Evolutionary conservation across 805 yeast species (phyloP).

Genomic region (Nakazawaea sp.): DNA sequence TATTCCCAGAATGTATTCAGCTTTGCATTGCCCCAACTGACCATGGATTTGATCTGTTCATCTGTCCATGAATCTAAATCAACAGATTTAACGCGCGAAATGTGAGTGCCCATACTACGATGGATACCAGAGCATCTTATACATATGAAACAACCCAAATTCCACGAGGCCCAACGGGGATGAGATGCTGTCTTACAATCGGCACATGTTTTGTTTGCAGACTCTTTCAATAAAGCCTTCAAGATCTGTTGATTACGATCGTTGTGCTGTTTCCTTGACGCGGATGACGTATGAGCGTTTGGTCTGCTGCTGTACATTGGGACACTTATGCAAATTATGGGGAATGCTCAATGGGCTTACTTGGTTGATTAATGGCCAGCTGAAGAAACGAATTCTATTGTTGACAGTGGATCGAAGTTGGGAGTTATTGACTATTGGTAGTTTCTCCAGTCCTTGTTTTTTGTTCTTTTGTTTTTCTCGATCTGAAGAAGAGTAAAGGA

Average conservation of each 20-base stretch:
- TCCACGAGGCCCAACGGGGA: slow-evolving; percentile 99
- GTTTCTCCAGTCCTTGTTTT: too few species aligned
- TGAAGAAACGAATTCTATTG: too few species aligned
- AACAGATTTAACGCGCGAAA: slow-evolving; percentile 85
- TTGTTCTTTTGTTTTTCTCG: background rate
- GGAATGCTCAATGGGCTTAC: too few species aligned
- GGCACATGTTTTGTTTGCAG: slow-evolving; percentile 73
- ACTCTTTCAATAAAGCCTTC: slow-evolving; percentile 68
- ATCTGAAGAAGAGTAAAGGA: background rate
- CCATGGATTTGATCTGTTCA: slow-evolving; percentile 77
- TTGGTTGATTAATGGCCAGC: too few species aligned
- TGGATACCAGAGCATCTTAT: slow-evolving; percentile 96
- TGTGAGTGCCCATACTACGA: slow-evolving; percentile 92
- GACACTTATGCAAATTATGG: too few species aligned
- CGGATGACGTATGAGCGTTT: background rate
- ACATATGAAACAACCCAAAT: slow-evolving; percentile 86
- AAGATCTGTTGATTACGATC: slow-evolving; percentile 65
- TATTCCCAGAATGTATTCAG: slow-evolving; percentile 86
- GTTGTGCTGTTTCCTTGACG: slow-evolving; percentile 13
- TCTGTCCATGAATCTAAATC: slow-evolving; percentile 97
- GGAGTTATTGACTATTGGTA: too few species aligned
- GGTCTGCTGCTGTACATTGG: background rate
- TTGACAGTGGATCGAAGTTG: too few species aligned
- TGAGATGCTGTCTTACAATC: slow-evolving; percentile 87
- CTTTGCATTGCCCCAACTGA: slow-evolving; percentile 76